phyloP scores from a whole-genome alignment of 495 filamentous ascomycete genomes.

The Amniculicola lignicola region DNA sequence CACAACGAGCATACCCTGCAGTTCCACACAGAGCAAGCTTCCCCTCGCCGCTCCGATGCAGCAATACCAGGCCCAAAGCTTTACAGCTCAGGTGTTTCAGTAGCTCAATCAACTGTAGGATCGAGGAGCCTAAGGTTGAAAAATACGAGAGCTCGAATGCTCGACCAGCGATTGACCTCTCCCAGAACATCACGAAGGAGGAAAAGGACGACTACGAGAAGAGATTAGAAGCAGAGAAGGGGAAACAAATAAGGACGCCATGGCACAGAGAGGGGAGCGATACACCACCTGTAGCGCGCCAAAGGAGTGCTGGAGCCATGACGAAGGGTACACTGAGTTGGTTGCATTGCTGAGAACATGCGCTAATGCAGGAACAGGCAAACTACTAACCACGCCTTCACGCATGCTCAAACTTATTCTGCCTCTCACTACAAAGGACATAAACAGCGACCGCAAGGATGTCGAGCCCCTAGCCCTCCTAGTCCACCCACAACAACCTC shows the following conservation, averaged over 20 bases:
- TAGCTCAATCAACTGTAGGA: not conserved
- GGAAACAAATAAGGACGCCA: slow-evolving; percentile 54
- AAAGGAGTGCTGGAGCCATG: slow-evolving; percentile 52
- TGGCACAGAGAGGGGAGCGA: slow-evolving; percentile 70
- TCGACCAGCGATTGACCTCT: slow-evolving; percentile 36
- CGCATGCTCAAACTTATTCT: slow-evolving; percentile 85
- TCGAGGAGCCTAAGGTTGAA: not conserved
- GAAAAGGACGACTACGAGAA: slow-evolving; percentile 44
- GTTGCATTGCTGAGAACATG: not conserved
- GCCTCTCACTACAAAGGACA: slow-evolving; percentile 63
- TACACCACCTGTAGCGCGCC: slow-evolving; percentile 51
- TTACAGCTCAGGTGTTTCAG: slow-evolving; percentile 5
- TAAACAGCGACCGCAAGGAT: slow-evolving; percentile 57
- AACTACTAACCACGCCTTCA: slow-evolving; percentile 85
- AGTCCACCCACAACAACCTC: slow-evolving; percentile 86
- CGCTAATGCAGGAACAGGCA: no score
- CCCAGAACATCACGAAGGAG: slow-evolving; percentile 39
- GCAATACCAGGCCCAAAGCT: not conserved
- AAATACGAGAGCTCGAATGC: slow-evolving; percentile 29
- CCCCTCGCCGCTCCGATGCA: not conserved
- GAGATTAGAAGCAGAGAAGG: slow-evolving; percentile 47
- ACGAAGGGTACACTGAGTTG: slow-evolving; percentile 55
- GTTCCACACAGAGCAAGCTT: not conserved
- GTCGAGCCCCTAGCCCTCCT: slow-evolving; percentile 84
- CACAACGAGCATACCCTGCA: not conserved